Conservation (phyloP, 2,329 filamentous ascomycete genomes). For the Phyllosticta paracitricarpa region DNA sequence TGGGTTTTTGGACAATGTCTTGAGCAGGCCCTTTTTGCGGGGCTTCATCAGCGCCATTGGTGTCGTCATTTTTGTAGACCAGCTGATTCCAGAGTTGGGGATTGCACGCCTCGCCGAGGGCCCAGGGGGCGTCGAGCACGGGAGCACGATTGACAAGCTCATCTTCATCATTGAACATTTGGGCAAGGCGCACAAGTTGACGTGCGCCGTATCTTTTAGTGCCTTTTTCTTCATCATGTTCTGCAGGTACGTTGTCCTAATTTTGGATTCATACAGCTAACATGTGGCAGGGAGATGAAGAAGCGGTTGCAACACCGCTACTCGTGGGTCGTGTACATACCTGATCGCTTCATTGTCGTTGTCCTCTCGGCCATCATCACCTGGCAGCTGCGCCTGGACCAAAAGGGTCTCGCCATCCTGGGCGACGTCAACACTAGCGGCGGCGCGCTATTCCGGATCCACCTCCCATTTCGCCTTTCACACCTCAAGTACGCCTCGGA, state of each 20-base stretch:
- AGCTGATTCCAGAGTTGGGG: slow-evolving; percentile 83
- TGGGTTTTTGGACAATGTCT: slow-evolving; percentile 87
- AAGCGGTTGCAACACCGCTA: slow-evolving; percentile 68
- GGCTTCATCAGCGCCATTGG: slow-evolving; percentile 97
- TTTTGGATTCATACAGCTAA: slow-evolving; percentile 10
- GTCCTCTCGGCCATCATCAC: slow-evolving; percentile 73
- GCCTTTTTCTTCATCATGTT: slow-evolving; percentile 86
- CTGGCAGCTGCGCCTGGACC: slow-evolving; percentile 67
- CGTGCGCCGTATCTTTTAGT: slow-evolving; percentile 62
- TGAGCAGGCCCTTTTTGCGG: slow-evolving; percentile 82
- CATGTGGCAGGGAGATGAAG: slow-evolving; percentile 59
- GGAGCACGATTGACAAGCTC: slow-evolving; percentile 78
- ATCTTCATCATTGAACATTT: slow-evolving; percentile 64
- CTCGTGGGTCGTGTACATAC: slow-evolving; percentile 74
- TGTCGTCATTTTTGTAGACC: slow-evolving; percentile 91
- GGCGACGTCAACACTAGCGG: slow-evolving; percentile 67
- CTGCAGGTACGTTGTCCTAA: slow-evolving; percentile 49
- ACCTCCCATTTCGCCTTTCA: slow-evolving; percentile 70
- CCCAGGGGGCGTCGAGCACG: slow-evolving; percentile 58
- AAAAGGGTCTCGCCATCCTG: slow-evolving; percentile 70
- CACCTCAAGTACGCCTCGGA: slow-evolving; percentile 76
- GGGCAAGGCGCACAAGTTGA: slow-evolving; percentile 59
- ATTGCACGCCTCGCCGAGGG: slow-evolving; percentile 57
- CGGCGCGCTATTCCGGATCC: slow-evolving; percentile 65
- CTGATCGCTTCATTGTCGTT: slow-evolving; percentile 85